phyloP scores from a whole-genome alignment of 2,329 filamentous ascomycete genomes.

The Pezicula rhizophila region DNA sequence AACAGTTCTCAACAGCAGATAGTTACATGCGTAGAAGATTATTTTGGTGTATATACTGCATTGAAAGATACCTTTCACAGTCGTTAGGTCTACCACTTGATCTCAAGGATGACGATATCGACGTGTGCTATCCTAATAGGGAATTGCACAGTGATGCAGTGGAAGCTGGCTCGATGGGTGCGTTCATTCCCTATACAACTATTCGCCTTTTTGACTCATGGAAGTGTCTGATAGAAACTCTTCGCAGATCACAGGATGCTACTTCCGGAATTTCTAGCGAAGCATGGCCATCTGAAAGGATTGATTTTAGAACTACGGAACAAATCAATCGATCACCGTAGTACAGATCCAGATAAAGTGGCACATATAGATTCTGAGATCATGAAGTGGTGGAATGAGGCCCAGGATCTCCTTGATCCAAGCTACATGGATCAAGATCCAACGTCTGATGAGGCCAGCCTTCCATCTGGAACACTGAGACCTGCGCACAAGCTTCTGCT shows the following conservation, averaged over 20 bases:
- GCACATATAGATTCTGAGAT: slow-evolving; percentile 36
- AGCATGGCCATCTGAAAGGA: slow-evolving; percentile 37
- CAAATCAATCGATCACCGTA: slow-evolving; percentile 35
- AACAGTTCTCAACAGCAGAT: slow-evolving; percentile 42
- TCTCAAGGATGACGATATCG: slow-evolving; percentile 50
- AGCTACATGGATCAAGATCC: slow-evolving; percentile 9
- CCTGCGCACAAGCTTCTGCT: slow-evolving; percentile 32
- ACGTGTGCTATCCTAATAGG: slow-evolving; percentile 47
- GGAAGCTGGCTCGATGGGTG: slow-evolving; percentile 5
- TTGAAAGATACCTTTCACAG: slow-evolving; percentile 50
- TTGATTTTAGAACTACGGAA: slow-evolving; percentile 41
- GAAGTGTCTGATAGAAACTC: no score
- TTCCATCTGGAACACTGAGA: slow-evolving; percentile 11
- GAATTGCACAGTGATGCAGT: slow-evolving; percentile 34
- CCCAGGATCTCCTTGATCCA: slow-evolving; percentile 36
- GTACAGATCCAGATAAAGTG: slow-evolving; percentile 31
- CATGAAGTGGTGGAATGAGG: slow-evolving; percentile 41
- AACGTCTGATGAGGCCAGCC: slow-evolving; percentile 2
- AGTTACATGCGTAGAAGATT: slow-evolving; percentile 43
- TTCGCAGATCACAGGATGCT: slow-evolving; percentile 5
- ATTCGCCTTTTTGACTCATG: slow-evolving; percentile 10
- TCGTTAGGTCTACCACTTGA: slow-evolving; percentile 48
- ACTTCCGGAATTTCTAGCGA: slow-evolving; percentile 31
- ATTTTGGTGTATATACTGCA: slow-evolving; percentile 51
- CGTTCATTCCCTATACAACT: slow-evolving; percentile 5